Evolutionary conservation across 176 grass and related monocot genomes (phyloP), one percentile per base, ranked within the genome.

Genomic region (Stipa capillata): DNA sequence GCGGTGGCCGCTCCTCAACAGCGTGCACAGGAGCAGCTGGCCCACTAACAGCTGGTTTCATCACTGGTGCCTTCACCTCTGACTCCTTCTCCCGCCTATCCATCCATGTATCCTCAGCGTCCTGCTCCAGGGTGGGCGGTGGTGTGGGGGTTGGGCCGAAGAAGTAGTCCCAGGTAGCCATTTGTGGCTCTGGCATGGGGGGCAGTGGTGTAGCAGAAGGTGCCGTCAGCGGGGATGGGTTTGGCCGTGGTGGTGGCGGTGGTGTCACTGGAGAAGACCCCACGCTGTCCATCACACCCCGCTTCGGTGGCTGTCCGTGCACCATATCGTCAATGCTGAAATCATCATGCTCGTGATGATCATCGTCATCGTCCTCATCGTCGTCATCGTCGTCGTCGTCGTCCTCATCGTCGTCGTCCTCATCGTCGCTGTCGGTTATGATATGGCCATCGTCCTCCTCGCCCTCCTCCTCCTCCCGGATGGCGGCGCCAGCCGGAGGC

Each of bases 81-180:
- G 47, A 42, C 35, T 83, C 86, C 29, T 83, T 82, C 56, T 75
- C 81, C n/a, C 2, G 57, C 32, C 68, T 87, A 25, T 85, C 81
- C 37, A 76, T 82, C 86, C 86, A 93, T 32, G 88, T 58, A 8
- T 88, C 66, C 43, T 86, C 86, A 34, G 83, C 33, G 13, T 85
- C 77, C 40, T 94, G 91, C 87, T 86, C 86, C 37, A 94, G 87
- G 83, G 72, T 87, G 76, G 89, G 90, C 7, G 87, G 86, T 29
- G 90, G 87, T 16, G 85, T 92, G 68, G 92, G 4, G 9, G 85
- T 79, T 49, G 66, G 51, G 11, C 76, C 72, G 15, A 84, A 84
- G 83, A 94, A 75, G 78, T 92, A 92, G 72, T 80, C 92, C 92
- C 90, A 98, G 37, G 88, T 76, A 69, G 52, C 85, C 81, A 89